Percentiles rank a stretch among this genome's conserved stretches.
These are phyloP conservation scores for Calonectria pauciramosa DNA, from an alignment of 2,329 filamentous ascomycete genomes.

Conservation along the genomic window DNA sequence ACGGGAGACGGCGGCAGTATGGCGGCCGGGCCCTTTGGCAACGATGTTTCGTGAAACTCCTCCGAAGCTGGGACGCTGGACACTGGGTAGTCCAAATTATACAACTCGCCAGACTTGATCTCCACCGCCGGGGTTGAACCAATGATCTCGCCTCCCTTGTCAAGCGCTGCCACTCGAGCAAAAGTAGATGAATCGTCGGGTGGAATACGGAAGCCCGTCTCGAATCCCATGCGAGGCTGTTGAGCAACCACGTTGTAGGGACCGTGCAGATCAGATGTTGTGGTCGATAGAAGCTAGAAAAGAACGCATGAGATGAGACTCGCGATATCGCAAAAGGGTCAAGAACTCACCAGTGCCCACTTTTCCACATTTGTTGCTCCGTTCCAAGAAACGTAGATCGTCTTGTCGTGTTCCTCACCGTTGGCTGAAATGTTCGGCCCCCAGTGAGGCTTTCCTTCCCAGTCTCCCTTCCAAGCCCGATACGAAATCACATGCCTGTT, in stretches of 20 bases:
- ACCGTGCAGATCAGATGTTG: not conserved
- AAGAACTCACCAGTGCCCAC: slow-evolving; percentile 12
- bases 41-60: not conserved
- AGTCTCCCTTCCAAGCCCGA: not conserved
- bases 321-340: too few relatives aligned
- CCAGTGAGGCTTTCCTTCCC: slow-evolving; percentile 11
- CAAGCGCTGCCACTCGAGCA: slow-evolving; percentile 2
- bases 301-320: not conserved
- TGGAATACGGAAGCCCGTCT: not conserved
- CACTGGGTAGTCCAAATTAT: not conserved
- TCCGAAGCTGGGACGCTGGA: not conserved
- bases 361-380: slow-evolving; percentile 4
- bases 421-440: slow-evolving; percentile 8
- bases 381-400: slow-evolving; percentile 10
- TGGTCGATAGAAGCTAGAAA: not conserved
- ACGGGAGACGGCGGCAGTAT: not conserved
- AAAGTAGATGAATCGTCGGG: not conserved
- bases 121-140: slow-evolving; percentile 10
- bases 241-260: not conserved
- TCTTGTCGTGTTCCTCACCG: not conserved
- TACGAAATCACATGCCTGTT: not conserved
- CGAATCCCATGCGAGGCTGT: not conserved
- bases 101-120: not conserved
- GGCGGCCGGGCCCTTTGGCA: not conserved
- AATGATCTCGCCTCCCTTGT: not conserved